phyloP scores from a whole-genome alignment of 352 stramenopile species.

The Blastocystis hominis region DNA sequence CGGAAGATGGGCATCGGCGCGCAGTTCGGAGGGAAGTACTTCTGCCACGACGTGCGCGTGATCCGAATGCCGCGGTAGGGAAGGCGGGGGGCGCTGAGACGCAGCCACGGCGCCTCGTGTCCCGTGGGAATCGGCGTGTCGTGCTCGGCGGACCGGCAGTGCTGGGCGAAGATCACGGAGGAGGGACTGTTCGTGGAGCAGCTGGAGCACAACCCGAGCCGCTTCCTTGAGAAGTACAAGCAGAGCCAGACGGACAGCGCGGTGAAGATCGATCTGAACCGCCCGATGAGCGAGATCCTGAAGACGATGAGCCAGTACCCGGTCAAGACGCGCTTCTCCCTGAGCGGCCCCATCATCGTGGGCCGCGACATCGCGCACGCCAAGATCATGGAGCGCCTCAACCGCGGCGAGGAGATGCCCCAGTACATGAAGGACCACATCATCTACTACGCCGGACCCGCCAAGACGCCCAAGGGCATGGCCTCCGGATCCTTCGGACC shows the following conservation, averaged over 20 bases:
- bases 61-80: constrained; percentile 69
- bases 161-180: constrained; percentile 71
- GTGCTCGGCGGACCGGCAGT: constrained; percentile 74
- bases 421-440: constrained; percentile 80
- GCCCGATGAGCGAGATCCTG: constrained; percentile 72
- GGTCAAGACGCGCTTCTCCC: constrained; percentile 70
- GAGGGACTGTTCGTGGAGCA: constrained; percentile 78
- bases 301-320: constrained; percentile 69
- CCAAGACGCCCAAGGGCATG: constrained; percentile 77
- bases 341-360: constrained; percentile 78
- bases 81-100: not conserved
- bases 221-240: constrained; percentile 74
- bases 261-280: constrained; percentile 75
- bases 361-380: constrained; percentile 79
- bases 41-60: constrained; percentile 79
- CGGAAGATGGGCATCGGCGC: constrained; percentile 77
- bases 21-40: constrained; percentile 79
- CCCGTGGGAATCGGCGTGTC: constrained; percentile 76
- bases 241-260: constrained; percentile 65
- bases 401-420: constrained; percentile 72
- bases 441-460: constrained; percentile 79
- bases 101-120: constrained; percentile 72
- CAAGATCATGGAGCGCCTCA: constrained; percentile 74
- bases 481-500: constrained; percentile 75
- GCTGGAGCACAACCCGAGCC: constrained; percentile 73